Percentiles rank a stretch among this genome's conserved stretches.
Evolutionary conservation across 257 asterid genomes (phyloP).

Genomic region (Paraleonurus japonicus): DNA sequence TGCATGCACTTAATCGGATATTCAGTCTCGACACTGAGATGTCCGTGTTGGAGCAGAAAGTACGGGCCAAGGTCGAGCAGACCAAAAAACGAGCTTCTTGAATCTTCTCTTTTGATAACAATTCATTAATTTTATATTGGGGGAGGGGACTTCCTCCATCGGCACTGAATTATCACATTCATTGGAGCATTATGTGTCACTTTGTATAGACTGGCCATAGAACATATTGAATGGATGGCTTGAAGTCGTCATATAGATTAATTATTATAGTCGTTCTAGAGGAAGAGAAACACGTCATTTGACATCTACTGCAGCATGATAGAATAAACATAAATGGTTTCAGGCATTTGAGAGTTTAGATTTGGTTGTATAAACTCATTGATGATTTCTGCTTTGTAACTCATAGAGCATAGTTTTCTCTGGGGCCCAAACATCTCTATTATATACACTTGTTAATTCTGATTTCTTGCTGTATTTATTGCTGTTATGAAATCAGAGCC

Average conservation of each 20-base stretch:
- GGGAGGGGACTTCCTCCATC: slow-evolving; percentile 25
- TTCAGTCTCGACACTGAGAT: slow-evolving; percentile 67
- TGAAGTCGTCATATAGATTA: background rate
- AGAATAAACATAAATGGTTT: background rate
- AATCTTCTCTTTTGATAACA: background rate
- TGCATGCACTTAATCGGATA: slow-evolving; percentile 81
- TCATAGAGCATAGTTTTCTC: background rate
- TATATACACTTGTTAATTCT: background rate
- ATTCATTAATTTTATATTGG: slow-evolving; percentile 14
- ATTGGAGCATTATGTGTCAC: slow-evolving; percentile 16
- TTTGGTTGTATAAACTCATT: slow-evolving; percentile 4
- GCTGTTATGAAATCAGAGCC: too few relatives aligned
- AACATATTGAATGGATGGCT: background rate
- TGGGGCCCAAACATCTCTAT: background rate
- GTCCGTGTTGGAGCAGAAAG: slow-evolving; percentile 68
- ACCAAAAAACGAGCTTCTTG: slow-evolving; percentile 41
- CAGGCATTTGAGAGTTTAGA: background rate
- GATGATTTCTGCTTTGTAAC: background rate
- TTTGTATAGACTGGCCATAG: slow-evolving; percentile 31
- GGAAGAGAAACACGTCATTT: background rate
- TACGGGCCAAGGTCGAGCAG: slow-evolving; percentile 60
- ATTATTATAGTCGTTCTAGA: background rate
- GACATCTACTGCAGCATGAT: background rate
- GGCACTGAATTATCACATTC: slow-evolving; percentile 18
- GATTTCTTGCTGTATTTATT: background rate